Evolutionary conservation across 2,329 filamentous ascomycete genomes (phyloP).

Genomic region (Phyllosticta paracitricarpa): DNA sequence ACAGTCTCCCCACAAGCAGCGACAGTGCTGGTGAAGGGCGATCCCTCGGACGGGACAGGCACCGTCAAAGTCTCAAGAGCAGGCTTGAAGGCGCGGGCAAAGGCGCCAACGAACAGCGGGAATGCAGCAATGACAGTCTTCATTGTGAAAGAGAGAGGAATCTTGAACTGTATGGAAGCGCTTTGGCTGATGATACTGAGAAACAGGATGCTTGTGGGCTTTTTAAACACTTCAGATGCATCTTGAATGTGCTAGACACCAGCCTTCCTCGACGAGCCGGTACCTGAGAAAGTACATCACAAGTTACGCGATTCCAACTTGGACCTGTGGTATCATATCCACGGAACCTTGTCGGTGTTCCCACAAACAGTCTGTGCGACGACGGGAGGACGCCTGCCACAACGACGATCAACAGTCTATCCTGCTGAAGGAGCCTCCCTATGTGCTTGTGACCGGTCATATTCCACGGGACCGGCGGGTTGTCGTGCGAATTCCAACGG

Average conservation of each 20-base stretch:
- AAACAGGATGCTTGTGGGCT: neutral
- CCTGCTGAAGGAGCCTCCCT: neutral
- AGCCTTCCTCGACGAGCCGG: neutral
- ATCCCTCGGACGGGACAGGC: conserved; percentile 4
- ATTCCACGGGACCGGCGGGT: neutral
- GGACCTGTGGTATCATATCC: too few relatives aligned
- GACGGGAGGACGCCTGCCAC: neutral
- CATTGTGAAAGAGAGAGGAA: neutral
- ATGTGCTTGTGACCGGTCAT: neutral
- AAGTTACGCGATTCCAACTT: neutral
- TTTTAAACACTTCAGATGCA: neutral
- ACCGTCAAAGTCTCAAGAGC: conserved; percentile 4
- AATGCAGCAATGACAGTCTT: neutral
- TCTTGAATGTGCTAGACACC: neutral
- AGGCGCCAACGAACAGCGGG: neutral
- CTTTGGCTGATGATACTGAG: neutral
- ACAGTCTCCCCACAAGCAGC: conserved; percentile 7
- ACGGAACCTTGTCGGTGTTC: too few relatives aligned
- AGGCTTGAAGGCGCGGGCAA: neutral
- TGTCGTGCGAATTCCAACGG: neutral
- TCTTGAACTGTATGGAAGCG: neutral
- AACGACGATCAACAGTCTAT: neutral
- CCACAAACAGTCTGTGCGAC: neutral
- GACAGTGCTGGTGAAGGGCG: conserved; percentile 6
- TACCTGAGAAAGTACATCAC: neutral